Evolutionary conservation across 768 basidiomycete species (phyloP), one percentile per base, ranked within the genome.

Genomic region (Tylopilus felleus): DNA sequence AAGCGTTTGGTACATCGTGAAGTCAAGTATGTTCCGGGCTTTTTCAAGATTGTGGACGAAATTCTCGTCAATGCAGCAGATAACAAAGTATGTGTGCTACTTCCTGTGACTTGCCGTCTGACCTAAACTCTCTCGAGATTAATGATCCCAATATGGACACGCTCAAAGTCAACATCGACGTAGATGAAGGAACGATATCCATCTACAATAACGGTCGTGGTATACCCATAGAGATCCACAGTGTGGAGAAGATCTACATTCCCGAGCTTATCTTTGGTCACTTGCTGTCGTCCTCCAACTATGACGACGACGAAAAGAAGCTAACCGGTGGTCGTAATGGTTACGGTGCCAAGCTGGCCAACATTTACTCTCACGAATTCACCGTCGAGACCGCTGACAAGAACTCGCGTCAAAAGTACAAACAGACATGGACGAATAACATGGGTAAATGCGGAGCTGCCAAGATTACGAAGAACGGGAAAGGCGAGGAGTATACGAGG

Each of bases 11-110:
- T 83, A 1, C 72, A 84, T 63, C 80, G 87, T 64, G 93, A 85
- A 45, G 89, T 88, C 58, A 90, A 84, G 63, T 99, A 88, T 66
- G 95, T 98, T 2, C 97, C 97, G 0, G 97, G 95, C 49, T 96
- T 99, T 71, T 94, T 95, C 82, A 99, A 99, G 80, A 99, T 99
- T 64, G 88, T 99, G 14, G 97, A 99, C 65, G 97, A 99, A 74
- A 99, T 99, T 65, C 77, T 99, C 3, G 97, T 99, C 63, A 99
- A 99, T 71, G 97, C 97, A 21, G 97, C 97, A 4, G 97, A 99
- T 70, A 97, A 98, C 75, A 99, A 99, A 86, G 96, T 91, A 58
- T 52, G 77, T 70, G 9, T n/a, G 14, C 36, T 44, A 3, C 48
- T 43, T 43, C 31, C 14, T 19, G 21, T 1, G 17, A 22, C 13